phyloP scores from a whole-genome alignment of 139 green algal species.

The Spirogloea muscicola region DNA sequence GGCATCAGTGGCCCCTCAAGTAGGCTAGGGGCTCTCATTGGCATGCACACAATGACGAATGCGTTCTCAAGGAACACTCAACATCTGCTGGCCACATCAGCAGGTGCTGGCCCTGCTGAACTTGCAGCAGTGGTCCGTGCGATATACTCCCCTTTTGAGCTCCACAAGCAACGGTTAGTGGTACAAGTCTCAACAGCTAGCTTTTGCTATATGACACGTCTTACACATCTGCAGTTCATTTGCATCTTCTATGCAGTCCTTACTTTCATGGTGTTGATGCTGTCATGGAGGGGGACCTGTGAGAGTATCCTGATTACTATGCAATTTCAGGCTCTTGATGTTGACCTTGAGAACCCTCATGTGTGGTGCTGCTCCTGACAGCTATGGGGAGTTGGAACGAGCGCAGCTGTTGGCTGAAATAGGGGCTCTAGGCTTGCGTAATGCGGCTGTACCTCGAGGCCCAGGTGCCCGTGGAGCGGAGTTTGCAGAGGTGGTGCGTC shows the following conservation, averaged over 20 bases:
- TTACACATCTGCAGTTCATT: too few relatives aligned
- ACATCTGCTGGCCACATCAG: constrained; percentile 23
- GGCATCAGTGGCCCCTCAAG: too few relatives aligned
- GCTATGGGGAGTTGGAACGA: constrained; percentile 56
- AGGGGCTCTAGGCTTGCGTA: constrained; percentile 19
- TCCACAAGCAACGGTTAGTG: constrained; percentile 17
- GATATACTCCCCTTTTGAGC: constrained; percentile 33
- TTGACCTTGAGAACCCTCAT: too few relatives aligned
- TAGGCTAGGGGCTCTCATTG: constrained; percentile 6
- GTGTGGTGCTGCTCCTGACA: constrained; percentile 32
- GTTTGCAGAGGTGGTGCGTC: constrained; percentile 21
- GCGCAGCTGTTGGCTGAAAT: constrained; percentile 39
- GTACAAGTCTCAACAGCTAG: background rate
- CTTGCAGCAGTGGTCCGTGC: constrained; percentile 17
- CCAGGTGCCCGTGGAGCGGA: constrained; percentile 17
- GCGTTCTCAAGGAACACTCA: constrained; percentile 29
- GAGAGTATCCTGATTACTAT: too few relatives aligned
- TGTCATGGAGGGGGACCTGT: too few relatives aligned
- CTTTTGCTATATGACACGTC: background rate
- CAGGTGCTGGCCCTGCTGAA: background rate
- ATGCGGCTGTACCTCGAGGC: constrained; percentile 25
- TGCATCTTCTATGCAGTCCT: too few relatives aligned
- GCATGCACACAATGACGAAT: constrained; percentile 18
- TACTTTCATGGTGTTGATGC: too few relatives aligned
- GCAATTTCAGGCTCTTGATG: too few relatives aligned